Conservation (phyloP, 2,329 filamentous ascomycete species). For the Colletotrichum kahawae region DNA sequence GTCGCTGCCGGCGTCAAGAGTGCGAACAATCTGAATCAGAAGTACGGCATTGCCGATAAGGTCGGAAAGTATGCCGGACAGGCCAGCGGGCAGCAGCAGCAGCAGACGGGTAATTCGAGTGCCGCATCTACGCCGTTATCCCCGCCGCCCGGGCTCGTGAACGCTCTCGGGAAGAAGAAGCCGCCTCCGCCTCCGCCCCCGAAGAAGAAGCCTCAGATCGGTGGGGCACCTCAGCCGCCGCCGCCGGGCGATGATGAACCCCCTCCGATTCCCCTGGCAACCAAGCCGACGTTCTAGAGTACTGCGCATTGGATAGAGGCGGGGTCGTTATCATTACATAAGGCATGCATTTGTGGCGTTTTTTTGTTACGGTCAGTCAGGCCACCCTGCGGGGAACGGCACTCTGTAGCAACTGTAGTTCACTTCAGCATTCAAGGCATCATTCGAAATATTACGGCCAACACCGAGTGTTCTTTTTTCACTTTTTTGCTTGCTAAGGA, state of each 20-base stretch:
- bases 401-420: neutral
- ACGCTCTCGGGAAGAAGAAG: conserved; percentile 53
- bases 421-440: neutral
- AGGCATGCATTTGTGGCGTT: conserved; percentile 15
- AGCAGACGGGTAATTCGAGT: neutral
- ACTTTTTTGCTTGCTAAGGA: conserved; percentile 23
- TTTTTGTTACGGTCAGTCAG: neutral
- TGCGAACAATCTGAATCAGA: conserved; percentile 64
- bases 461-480: conserved; percentile 15
- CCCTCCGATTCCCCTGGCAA: conserved; percentile 59
- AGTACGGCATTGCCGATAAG: conserved; percentile 59
- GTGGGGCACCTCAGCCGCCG: conserved; percentile 17
- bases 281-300: conserved; percentile 50
- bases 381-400: neutral
- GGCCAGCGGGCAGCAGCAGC: conserved; percentile 22
- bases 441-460: conserved; percentile 3
- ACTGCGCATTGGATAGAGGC: neutral
- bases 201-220: conserved; percentile 55
- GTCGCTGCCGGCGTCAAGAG: conserved; percentile 63
- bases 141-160: conserved; percentile 21
- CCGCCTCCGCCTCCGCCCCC: conserved; percentile 55
- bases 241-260: conserved; percentile 36
- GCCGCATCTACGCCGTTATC: neutral
- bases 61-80: conserved; percentile 30
- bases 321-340: neutral